A percentile compares a stretch with the other conserved stretches of the same genome.
These are phyloP conservation scores for Simmondsia chinensis DNA, from an alignment of 148 eudicot genomes.

Conservation along the genomic window DNA sequence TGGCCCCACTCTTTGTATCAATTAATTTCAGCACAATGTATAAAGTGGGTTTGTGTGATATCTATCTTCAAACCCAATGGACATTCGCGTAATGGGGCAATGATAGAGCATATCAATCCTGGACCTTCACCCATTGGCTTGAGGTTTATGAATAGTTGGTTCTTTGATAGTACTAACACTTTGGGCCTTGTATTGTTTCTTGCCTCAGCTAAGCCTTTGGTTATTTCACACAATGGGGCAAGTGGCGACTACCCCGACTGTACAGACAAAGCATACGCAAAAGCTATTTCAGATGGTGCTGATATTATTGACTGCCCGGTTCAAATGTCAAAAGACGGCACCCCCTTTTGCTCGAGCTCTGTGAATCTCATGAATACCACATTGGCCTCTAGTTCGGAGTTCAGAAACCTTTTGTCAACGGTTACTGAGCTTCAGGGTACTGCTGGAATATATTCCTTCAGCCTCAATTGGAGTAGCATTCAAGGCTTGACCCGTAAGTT, in stretches of 20 bases:
- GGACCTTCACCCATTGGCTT: too few relatives aligned
- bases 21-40: too few relatives aligned
- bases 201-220: conserved; percentile 49
- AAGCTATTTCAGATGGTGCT: conserved; percentile 76
- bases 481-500: conserved; percentile 61
- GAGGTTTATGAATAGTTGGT: background rate
- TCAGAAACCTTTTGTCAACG: conserved; percentile 17
- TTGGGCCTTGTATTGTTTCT: too few relatives aligned
- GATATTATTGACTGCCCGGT: conserved; percentile 83
- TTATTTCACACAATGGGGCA: conserved; percentile 70
- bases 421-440: conserved; percentile 38
- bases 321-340: conserved; percentile 75
- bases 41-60: too few relatives aligned
- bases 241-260: conserved; percentile 91
- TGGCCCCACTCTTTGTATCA: too few relatives aligned
- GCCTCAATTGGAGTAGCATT: conserved; percentile 64
- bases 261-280: conserved; percentile 60
- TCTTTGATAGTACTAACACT: conserved; percentile 1
- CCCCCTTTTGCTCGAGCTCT: conserved; percentile 80
- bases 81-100: too few relatives aligned
- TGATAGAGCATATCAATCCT: too few relatives aligned
- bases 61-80: too few relatives aligned
- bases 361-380: conserved; percentile 63
- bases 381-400: conserved; percentile 31
- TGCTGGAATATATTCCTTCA: conserved; percentile 64